Evolutionary conservation across 805 yeast genomes (phyloP).

Genomic region (Metschnikowia rubicola): DNA sequence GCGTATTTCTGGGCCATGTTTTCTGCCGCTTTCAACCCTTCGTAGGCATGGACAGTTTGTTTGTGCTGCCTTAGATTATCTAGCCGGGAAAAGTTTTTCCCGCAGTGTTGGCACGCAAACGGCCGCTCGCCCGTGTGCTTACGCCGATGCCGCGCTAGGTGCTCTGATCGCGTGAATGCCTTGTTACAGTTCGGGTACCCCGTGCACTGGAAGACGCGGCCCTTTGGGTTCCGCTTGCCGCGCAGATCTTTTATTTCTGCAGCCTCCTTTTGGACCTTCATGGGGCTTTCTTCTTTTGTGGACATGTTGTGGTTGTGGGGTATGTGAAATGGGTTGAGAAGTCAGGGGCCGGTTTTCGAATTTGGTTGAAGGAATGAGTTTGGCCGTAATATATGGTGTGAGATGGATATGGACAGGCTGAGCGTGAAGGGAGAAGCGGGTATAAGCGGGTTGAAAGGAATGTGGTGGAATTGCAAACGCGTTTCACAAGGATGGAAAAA

Average conservation of each 20-base stretch:
- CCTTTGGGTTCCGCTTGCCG: conserved; percentile 38
- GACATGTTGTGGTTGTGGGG: background rate
- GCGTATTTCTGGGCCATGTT: too few species aligned
- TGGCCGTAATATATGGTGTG: too few species aligned
- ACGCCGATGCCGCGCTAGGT: conserved; percentile 85
- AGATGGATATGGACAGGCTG: too few species aligned
- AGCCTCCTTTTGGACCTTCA: background rate
- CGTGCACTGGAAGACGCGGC: conserved; percentile 74
- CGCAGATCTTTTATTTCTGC: background rate
- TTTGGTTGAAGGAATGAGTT: too few species aligned
- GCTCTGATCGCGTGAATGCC: conserved; percentile 90
- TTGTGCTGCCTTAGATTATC: conserved; percentile 91
- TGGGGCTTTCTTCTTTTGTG: background rate
- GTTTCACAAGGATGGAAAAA: too few species aligned
- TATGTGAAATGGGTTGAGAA: too few species aligned
- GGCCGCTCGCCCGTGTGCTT: conserved; percentile 96
- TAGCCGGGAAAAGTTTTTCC: conserved; percentile 72
- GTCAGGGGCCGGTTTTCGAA: too few species aligned
- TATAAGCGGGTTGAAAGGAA: too few species aligned
- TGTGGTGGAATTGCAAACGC: too few species aligned
- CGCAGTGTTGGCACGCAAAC: conserved; percentile 79
- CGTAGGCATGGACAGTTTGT: conserved; percentile 60
- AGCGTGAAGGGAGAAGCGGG: too few species aligned
- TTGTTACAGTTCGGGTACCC: conserved; percentile 84
- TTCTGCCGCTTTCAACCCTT: conserved; percentile 13